phyloP scores from a whole-genome alignment of 202 grass and related monocot species.

The Saccharum hybrid region DNA sequence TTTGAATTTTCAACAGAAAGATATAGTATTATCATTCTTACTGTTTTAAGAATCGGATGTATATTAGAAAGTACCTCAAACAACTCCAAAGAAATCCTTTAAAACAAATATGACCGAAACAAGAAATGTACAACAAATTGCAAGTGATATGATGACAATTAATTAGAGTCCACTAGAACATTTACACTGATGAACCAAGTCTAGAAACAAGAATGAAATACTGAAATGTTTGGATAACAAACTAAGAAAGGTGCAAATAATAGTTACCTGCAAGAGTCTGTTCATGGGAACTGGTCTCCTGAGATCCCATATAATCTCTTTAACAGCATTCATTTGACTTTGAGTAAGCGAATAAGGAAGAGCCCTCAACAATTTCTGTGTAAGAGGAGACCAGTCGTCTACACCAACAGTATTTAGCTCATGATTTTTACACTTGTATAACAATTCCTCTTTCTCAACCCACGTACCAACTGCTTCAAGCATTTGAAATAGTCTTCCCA shows the following conservation, averaged over 20 bases:
- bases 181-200: constrained; percentile 3
- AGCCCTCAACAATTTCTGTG: constrained; percentile 66
- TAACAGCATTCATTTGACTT: constrained; percentile 87
- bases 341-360: constrained; percentile 87
- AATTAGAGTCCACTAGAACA: constrained; percentile 21
- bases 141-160: background rate
- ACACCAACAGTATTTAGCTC: constrained; percentile 60
- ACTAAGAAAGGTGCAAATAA: constrained; percentile 37
- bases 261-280: constrained; percentile 84
- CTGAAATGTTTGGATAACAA: constrained; percentile 24
- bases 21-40: constrained; percentile 4
- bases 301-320: constrained; percentile 99
- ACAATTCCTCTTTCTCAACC: constrained; percentile 77
- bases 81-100: constrained; percentile 37
- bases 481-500: constrained; percentile 94
- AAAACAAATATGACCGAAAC: constrained; percentile 36
- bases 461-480: constrained; percentile 79
- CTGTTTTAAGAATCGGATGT: constrained; percentile 3
- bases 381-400: constrained; percentile 70
- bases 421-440: constrained; percentile 72
- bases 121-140: constrained; percentile 14
- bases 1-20: constrained; percentile 35
- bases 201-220: constrained; percentile 45
- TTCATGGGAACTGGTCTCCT: constrained; percentile 95
- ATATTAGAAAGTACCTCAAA: constrained; percentile 34